Conservation (phyloP, 805 yeast species). For the Wickerhamiella nectarea region DNA sequence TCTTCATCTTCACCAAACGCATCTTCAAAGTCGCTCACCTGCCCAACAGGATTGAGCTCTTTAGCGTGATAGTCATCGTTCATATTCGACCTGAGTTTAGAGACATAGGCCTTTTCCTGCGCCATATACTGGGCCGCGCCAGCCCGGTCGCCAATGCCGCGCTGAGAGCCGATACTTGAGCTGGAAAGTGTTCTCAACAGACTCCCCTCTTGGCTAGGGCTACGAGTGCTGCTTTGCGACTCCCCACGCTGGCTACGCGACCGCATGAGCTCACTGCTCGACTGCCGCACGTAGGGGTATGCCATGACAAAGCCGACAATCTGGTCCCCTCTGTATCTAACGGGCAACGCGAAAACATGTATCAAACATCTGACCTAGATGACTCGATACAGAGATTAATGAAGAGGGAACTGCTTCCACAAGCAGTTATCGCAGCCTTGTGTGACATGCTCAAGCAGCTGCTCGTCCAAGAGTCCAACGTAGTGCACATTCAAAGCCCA, state of each 20-base stretch:
- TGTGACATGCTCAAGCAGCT: constrained; percentile 76
- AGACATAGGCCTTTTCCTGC: constrained; percentile 56
- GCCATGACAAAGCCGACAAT: constrained; percentile 8
- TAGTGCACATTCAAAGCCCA: constrained; percentile 70
- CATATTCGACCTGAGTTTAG: constrained; percentile 44
- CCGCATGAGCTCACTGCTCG: constrained; percentile 3
- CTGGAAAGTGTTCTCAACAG: background rate
- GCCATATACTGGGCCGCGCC: constrained; percentile 34
- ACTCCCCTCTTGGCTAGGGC: background rate
- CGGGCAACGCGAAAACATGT: no score
- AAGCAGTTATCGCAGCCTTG: constrained; percentile 51
- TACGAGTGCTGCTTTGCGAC: background rate
- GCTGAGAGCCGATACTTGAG: background rate
- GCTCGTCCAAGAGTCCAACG: constrained; percentile 68
- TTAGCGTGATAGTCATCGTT: constrained; percentile 41
- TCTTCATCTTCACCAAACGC: constrained; percentile 11
- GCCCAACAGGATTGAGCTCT: constrained; percentile 18
- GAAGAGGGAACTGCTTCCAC: constrained; percentile 53
- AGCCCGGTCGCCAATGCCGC: constrained; percentile 10
- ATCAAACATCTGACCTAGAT: constrained; percentile 34
- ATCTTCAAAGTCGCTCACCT: constrained; percentile 12
- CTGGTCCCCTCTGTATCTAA: no score
- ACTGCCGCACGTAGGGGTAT: constrained; percentile 8
- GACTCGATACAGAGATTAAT: constrained; percentile 55
- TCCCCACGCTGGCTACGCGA: background rate